Percentiles rank a stretch among this genome's conserved stretches.
Conservation (phyloP, 2,329 filamentous ascomycete genomes). For the Colletotrichum aenigma region DNA sequence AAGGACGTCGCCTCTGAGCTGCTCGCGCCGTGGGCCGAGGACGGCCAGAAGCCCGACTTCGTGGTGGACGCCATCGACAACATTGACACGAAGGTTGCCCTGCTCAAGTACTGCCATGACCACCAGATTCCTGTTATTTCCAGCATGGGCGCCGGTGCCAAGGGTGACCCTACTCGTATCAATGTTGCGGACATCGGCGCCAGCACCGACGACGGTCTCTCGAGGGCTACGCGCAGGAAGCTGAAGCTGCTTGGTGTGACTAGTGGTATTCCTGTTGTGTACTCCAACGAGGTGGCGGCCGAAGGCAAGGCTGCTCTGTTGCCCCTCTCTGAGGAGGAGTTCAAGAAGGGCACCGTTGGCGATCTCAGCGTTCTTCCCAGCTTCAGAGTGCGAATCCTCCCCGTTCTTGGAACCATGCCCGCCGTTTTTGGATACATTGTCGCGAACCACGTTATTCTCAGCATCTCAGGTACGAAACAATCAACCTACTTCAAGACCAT, state of each 20-base stretch:
- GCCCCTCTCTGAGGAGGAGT: constrained; percentile 87
- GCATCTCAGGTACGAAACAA: constrained; percentile 56
- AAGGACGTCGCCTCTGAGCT: constrained; percentile 68
- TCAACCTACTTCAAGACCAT: background rate
- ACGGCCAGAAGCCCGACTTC: constrained; percentile 74
- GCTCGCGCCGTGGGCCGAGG: constrained; percentile 68
- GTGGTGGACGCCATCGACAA: constrained; percentile 99
- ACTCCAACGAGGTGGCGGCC: constrained; percentile 87
- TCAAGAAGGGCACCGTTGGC: constrained; percentile 81
- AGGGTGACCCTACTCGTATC: constrained; percentile 83
- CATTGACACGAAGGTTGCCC: constrained; percentile 92
- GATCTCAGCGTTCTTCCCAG: constrained; percentile 89
- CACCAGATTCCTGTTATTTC: constrained; percentile 83
- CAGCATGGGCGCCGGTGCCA: constrained; percentile 95
- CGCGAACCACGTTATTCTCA: constrained; percentile 91
- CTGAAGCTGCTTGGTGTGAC: constrained; percentile 80
- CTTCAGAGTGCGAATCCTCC: constrained; percentile 92
- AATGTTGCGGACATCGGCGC: constrained; percentile 89
- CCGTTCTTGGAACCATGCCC: constrained; percentile 95
- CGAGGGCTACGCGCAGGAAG: constrained; percentile 79
- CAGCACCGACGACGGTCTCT: constrained; percentile 88
- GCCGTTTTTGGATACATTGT: constrained; percentile 91
- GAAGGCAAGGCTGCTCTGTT: constrained; percentile 91
- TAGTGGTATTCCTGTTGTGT: constrained; percentile 88
- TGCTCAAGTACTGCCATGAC: constrained; percentile 86